Base-by-base conservation (phyloP, 1,139 yeast genomes). In the Nakaseomyces sp. region DNA sequence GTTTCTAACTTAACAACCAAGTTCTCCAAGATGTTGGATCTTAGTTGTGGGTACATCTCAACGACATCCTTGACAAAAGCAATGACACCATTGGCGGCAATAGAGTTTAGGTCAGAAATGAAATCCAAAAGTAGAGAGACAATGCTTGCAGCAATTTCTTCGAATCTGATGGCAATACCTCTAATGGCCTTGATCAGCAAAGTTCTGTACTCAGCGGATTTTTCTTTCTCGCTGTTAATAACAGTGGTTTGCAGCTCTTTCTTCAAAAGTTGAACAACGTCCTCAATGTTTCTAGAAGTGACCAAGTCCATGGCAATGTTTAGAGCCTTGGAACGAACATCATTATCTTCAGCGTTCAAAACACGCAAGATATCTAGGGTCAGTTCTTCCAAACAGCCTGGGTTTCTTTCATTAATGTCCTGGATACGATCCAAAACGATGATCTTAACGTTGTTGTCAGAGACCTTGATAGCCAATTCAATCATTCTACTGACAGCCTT, bases 371-470 rank as follows among this genome's bases (percentile, higher is more conserved):
- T 79, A 54, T 91, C 97, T 66, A 91, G 73, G 18, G 89, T 81
- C 51, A 85, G 74, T 51, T 86, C 95, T 61, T 86, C 93, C 54
- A 91, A 74, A 37, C 85, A 74, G 42, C 96, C 96, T 24, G 95
- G 94, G 61, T 83, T 77, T 52, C 74, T 74, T 50, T 71, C 69
- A 58, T 87, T 82, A 45, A 91, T 77, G 43, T 83, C 87, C 55
- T 77, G 78, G 50, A 91, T 81, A 64, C 94, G 78, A 60, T 87
- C 94, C 61, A 93, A 74, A 25, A 95, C 91, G 61, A 91, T 89
- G 52, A 93, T 74, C 67, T 93, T 89, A 56, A 89, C 93, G 58
- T 89, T 89, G 68, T 87, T 87, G 65, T 91, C 97, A 17, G 96
- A 75, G 64, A 88, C 97, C 62, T 83, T 85, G 53, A 83, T 80